Evolutionary conservation across 495 filamentous ascomycete genomes (phyloP).

Genomic region (Penicillium samsonianum): DNA sequence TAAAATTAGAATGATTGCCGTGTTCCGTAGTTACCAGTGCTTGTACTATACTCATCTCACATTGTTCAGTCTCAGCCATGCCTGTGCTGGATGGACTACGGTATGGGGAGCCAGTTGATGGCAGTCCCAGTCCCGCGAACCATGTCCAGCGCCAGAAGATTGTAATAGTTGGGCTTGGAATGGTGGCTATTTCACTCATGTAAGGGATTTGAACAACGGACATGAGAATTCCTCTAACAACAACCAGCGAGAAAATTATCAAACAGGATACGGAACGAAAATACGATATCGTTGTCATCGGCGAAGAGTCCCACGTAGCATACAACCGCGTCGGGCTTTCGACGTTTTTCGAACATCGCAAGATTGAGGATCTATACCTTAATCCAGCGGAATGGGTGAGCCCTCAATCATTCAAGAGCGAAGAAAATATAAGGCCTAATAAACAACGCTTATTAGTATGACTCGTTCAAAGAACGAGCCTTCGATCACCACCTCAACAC

Average conservation of each 20-base stretch:
- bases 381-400: conserved; percentile 88
- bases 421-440: background rate
- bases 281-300: conserved; percentile 87
- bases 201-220: conserved; percentile 41
- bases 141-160: conserved; percentile 59
- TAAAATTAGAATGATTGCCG: conserved; percentile 20
- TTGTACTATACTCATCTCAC: conserved; percentile 1
- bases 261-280: conserved; percentile 80
- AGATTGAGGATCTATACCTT: conserved; percentile 87
- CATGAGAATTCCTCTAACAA: conserved; percentile 1
- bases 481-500: conserved; percentile 87
- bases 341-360: conserved; percentile 87
- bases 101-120: conserved; percentile 32
- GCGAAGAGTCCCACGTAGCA: conserved; percentile 87
- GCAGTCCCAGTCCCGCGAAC: conserved; percentile 18
- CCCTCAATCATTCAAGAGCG: background rate
- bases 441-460: conserved; percentile 42
- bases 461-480: conserved; percentile 58
- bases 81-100: conserved; percentile 38
- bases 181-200: conserved; percentile 96
- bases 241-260: conserved; percentile 79
- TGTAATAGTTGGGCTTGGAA: conserved; percentile 88
- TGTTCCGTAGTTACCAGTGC: background rate
- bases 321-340: conserved; percentile 98
- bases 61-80: conserved; percentile 25